Percentiles rank a stretch among this genome's conserved stretches.
Evolutionary conservation across 495 filamentous ascomycete genomes (phyloP).

Genomic region (Pseudevernia furfuracea): DNA sequence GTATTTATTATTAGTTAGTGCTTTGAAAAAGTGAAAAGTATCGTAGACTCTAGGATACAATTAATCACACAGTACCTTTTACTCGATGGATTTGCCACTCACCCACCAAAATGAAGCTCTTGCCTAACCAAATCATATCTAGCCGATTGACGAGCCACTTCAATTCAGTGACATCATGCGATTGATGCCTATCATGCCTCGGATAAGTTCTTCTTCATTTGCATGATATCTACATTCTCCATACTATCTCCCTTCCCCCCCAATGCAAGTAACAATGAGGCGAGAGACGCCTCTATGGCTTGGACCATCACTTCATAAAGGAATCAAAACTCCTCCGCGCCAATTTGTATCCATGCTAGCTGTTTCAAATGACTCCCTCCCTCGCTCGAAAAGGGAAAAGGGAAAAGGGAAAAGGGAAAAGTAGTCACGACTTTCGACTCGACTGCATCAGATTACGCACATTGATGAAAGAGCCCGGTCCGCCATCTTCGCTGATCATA

Average conservation of each 20-base stretch:
- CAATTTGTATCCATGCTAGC: slow-evolving; percentile 3
- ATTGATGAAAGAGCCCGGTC: slow-evolving; percentile 81
- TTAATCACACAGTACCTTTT: too few species aligned
- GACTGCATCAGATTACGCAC: slow-evolving; percentile 43
- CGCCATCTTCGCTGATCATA: slow-evolving; percentile 73
- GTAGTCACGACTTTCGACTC: slow-evolving; percentile 4
- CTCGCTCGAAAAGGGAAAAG: background rate
- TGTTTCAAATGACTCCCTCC: background rate
- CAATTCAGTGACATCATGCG: too few species aligned
- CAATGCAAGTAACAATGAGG: background rate
- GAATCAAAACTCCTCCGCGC: background rate
- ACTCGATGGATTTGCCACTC: background rate
- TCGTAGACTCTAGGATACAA: too few species aligned
- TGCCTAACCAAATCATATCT: background rate
- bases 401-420: background rate
- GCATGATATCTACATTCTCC: background rate
- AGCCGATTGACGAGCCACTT: background rate
- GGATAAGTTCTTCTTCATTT: background rate
- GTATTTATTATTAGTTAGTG: too few species aligned
- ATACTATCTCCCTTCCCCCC: background rate
- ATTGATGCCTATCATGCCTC: too few species aligned
- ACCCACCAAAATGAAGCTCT: background rate
- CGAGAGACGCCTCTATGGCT: background rate
- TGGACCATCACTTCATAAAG: background rate
- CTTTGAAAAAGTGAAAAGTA: too few species aligned